Percentiles rank a stretch among this genome's conserved stretches.
These are phyloP conservation scores for Halenospora varia DNA, from an alignment of 495 filamentous ascomycete species.

Conservation along the genomic window DNA sequence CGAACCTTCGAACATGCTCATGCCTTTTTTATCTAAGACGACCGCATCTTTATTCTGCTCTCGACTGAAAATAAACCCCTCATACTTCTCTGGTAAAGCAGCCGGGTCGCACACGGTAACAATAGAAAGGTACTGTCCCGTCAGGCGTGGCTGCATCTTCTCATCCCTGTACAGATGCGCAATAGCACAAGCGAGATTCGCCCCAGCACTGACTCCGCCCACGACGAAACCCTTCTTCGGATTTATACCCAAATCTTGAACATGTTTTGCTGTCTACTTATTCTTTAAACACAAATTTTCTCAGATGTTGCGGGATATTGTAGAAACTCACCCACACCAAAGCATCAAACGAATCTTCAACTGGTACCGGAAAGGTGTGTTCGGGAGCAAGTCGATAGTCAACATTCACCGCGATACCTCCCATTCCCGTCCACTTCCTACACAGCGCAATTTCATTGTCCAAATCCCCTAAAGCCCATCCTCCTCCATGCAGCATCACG, in stretches of 20 bases:
- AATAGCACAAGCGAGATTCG: conserved; percentile 39
- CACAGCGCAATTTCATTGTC: conserved; percentile 30
- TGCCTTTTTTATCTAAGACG: conserved; percentile 4
- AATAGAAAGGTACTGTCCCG: conserved; percentile 40
- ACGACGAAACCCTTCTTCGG: conserved; percentile 43
- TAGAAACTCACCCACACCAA: conserved; percentile 39
- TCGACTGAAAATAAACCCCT: conserved; percentile 28
- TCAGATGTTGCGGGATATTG: neutral
- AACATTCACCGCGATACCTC: conserved; percentile 36
- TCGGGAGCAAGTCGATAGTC: conserved; percentile 47
- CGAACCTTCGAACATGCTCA: conserved; percentile 15
- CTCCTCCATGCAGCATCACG: conserved; percentile 42
- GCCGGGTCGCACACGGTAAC: conserved; percentile 30
- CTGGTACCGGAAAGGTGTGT: conserved; percentile 40
- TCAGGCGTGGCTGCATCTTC: conserved; percentile 37
- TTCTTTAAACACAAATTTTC: neutral
- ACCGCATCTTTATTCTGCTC: conserved; percentile 36
- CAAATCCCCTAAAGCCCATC: conserved; percentile 36
- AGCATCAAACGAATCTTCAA: conserved; percentile 46
- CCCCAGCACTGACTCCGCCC: conserved; percentile 46
- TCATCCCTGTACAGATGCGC: conserved; percentile 39
- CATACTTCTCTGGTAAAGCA: conserved; percentile 26
- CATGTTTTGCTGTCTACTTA: conserved; percentile 32
- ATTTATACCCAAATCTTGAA: conserved; percentile 32
- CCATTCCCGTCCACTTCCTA: conserved; percentile 29